Base-by-base conservation (phyloP, 1,139 yeast species). In the Yamadazyma songkhlaensis region DNA sequence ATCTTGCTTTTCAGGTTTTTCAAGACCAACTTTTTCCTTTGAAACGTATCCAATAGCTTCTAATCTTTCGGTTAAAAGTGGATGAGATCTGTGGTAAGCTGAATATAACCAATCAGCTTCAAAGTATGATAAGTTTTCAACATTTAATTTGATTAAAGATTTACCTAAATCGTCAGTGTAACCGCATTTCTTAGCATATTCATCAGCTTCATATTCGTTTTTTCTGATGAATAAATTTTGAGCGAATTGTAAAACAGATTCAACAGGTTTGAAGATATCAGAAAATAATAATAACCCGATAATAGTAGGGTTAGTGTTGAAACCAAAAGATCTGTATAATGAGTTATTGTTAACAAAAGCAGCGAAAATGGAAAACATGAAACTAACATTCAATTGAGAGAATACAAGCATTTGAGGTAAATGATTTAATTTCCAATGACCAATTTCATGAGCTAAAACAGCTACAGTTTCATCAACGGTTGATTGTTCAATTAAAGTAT, bases 401-500 rank as follows among this genome's bases (percentile, higher is more conserved):
- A 82, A 72, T 3, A 74, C 51, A 53, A 92, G 62, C 73, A 81
- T 75, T 57, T 81, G 81, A 12, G 89, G 69, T 44, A 90, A 82
- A 61, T 92, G 98, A 43, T 84, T 81, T 58, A 84, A 73, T 50
- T 84, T 84, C 98, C 98, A 92, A 61, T 92, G 98, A 34, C 98
- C 98, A 49, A 92, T 84, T 67, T 92, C 98, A 57, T 92, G 98
- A 15, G 96, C 97, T 52, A 92, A 72, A 1, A 92, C 96, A 31
- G 98, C 97, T 38, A 90, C 88, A 24, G 90, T 86, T 62, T 92
- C 96, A 34, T 76, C 77, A 25, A 79, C 76, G 25, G 89, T 67
- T 24, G 90, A 81, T 41, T 86, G 84, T 44, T 85, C 81, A 48
- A 92, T 82, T 63, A 92, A 75, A 7, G 97, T 92, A 54, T 92